Base-by-base conservation (phyloP, 495 filamentous ascomycete species). In the Melanomma pulvis-pyrius region DNA sequence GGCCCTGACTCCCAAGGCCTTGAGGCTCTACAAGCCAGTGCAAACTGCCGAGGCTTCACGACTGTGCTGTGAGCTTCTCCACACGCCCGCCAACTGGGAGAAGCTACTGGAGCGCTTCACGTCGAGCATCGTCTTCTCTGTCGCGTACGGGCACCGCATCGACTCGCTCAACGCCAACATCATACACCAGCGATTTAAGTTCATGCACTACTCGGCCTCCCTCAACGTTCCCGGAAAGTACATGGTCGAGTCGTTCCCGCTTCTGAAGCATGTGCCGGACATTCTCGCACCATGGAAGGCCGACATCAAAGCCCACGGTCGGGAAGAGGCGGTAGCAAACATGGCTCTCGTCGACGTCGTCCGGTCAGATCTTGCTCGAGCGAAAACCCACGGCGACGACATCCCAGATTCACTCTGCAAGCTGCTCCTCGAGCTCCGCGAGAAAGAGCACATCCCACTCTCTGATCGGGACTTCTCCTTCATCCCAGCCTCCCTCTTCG, bases 21-120 rank as follows among this genome's bases (percentile, higher is more conserved):
- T 84, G 21, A 72, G 79, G 54, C 74, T 81, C 17, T 85, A 87
- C 69, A 78, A 81, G 58, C 77, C 77, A 3, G 72, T 77, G 19
- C 79, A 80, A 53, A 74, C 76, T 19, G 78, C 78, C 6, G 78
- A 80, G 63, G 78, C 78, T 2, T 67, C 56, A 9, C 54, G 76
- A 26, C 51, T 79, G 19, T 79, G 74, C 52, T 63, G 49, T 34
- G 67, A 75, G n/a, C 69, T 79, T 0, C 66, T 79, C 1, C n/a
- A 63, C 3, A 67, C 64, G 28, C 75, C 76, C 9, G 21, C 44
- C 24, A 74, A 80, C 32, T 89, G 86, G 74, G 85, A 84, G 49
- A 86, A 84, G 74, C 84, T 86, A 49, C 76, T 89, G 8, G 86
- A 89, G 71, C 77, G 86, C 34, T 89, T 87, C 63, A 85, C 86